Conservation (phyloP, 108 stramenopile species). For the Bacterosira constricta region DNA sequence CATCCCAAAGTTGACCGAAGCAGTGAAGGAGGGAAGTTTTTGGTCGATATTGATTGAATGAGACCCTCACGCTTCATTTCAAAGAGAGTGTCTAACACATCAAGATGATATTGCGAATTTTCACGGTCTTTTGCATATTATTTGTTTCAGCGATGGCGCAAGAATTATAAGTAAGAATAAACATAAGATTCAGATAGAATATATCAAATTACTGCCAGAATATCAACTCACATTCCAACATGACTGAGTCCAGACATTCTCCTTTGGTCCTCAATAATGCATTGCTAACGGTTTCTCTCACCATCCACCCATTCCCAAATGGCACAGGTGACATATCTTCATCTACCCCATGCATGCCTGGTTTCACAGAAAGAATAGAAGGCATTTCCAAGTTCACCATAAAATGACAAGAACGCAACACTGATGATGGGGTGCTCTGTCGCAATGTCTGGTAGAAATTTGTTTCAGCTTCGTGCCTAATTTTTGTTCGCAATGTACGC, state of each 20-base stretch:
- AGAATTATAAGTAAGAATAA: not conserved
- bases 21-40: constrained; percentile 43
- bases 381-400: constrained; percentile 41
- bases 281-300: constrained; percentile 37
- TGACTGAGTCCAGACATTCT: constrained; percentile 42
- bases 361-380: constrained; percentile 14
- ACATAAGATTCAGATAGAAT: not conserved
- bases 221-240: constrained; percentile 36
- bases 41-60: constrained; percentile 56
- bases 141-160: too few relatives aligned
- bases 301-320: constrained; percentile 49
- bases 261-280: constrained; percentile 39
- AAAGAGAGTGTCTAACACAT: constrained; percentile 57
- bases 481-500: not conserved
- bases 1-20: constrained; percentile 33
- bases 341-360: constrained; percentile 5
- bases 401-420: constrained; percentile 50
- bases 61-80: constrained; percentile 77
- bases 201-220: not conserved
- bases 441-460: constrained; percentile 47
- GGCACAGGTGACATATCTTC: constrained; percentile 13
- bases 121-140: constrained; percentile 17
- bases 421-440: constrained; percentile 54
- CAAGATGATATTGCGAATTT: constrained; percentile 60
- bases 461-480: constrained; percentile 40